phyloP scores from a whole-genome alignment of 192 early-diverging fungal species.

The Coemansia sp. region DNA sequence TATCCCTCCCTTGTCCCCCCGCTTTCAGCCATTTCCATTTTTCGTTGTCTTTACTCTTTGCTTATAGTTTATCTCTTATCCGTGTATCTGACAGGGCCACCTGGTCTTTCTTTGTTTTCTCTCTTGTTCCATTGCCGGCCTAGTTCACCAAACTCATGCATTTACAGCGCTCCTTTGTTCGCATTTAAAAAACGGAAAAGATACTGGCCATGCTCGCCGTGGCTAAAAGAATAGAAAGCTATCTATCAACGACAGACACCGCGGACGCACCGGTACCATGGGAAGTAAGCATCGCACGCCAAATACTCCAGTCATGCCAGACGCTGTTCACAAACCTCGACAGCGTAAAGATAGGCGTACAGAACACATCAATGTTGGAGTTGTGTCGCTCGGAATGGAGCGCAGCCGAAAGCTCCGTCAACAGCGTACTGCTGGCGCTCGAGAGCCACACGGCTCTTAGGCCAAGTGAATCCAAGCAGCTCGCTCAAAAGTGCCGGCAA shows the following conservation, averaged over 20 bases:
- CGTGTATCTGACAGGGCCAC: no score
- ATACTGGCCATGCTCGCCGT: slow-evolving; percentile 4
- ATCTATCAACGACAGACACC: slow-evolving; percentile 7
- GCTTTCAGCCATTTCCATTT: no score
- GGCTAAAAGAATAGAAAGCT: slow-evolving; percentile 23
- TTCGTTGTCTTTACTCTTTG: no score
- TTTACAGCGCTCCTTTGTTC: neutral
- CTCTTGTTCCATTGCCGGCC: neutral
- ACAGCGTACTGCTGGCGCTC: slow-evolving; percentile 20
- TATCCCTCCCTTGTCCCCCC: no score
- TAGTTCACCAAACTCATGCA: neutral
- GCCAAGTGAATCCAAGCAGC: neutral
- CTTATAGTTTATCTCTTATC: no score
- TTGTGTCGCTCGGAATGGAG: slow-evolving; percentile 23
- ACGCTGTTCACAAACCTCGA: slow-evolving; percentile 31
- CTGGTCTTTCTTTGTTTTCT: neutral
- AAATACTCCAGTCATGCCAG: slow-evolving; percentile 40
- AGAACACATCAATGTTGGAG: slow-evolving; percentile 6
- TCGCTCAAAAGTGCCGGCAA: slow-evolving; percentile 24
- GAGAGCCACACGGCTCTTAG: neutral
- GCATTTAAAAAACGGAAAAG: neutral
- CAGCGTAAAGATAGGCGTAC: slow-evolving; percentile 12
- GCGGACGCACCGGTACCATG: neutral
- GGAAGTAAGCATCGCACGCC: slow-evolving; percentile 22
- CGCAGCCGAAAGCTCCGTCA: slow-evolving; percentile 15